Conservation (phyloP, 1,284 basidiomycete species). For the Fistulinella staudtii region DNA sequence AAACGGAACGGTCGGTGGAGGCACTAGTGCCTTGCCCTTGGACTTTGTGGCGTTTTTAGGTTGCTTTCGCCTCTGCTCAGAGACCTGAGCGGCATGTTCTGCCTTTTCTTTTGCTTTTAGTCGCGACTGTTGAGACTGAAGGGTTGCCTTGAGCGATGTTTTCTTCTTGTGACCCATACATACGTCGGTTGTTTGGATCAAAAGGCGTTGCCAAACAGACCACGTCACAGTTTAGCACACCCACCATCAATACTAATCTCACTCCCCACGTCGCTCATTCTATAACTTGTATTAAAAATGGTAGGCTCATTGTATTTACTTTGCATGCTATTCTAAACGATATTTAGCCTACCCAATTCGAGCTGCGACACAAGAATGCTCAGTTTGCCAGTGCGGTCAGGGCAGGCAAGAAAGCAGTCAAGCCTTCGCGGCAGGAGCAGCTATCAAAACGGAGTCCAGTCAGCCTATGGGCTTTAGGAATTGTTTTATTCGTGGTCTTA, state of each 20-base stretch:
- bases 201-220: constrained; percentile 33
- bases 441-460: constrained; percentile 68
- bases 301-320: constrained; percentile 10
- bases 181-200: constrained; percentile 34
- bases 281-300: constrained; percentile 10
- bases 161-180: constrained; percentile 49
- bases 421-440: constrained; percentile 65
- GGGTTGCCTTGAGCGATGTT: constrained; percentile 52
- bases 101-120: constrained; percentile 55
- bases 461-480: constrained; percentile 63
- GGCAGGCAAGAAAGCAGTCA: constrained; percentile 69
- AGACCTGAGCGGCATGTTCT: constrained; percentile 47
- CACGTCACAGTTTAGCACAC: constrained; percentile 19
- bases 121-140: constrained; percentile 64
- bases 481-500: constrained; percentile 66
- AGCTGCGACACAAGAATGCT: constrained; percentile 71
- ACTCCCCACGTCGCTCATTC: constrained; percentile 16
- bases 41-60: constrained; percentile 4
- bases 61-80: constrained; percentile 46
- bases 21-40: constrained; percentile 24
- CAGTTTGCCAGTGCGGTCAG: constrained; percentile 71
- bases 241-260: neutral
- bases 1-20: constrained; percentile 69
- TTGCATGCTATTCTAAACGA: neutral
- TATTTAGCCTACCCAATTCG: constrained; percentile 64